Percentiles rank a stretch among this genome's conserved stretches.
Conservation (phyloP, 2,329 filamentous ascomycete species). For the Cytospora leucostoma region DNA sequence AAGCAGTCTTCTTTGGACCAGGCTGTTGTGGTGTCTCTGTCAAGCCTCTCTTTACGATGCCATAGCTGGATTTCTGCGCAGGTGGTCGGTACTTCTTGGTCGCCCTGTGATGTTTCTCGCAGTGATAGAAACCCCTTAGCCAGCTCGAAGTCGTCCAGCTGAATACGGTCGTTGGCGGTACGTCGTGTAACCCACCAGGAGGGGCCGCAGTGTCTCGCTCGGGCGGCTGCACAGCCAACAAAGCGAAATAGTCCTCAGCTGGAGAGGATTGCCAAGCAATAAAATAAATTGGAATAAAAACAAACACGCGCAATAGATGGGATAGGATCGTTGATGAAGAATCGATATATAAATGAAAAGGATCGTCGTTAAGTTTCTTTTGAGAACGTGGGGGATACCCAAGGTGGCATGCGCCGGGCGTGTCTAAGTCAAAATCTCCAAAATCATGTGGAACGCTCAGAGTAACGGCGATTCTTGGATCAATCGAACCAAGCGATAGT, state of each 20-base stretch:
- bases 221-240: background rate
- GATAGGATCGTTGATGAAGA: background rate
- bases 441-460: background rate
- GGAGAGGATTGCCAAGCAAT: background rate
- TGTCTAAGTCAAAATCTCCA: background rate
- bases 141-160: background rate
- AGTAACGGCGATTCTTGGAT: conserved; percentile 12
- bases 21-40: background rate
- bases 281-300: background rate
- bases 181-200: background rate
- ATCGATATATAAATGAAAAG: background rate
- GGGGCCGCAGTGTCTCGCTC: background rate
- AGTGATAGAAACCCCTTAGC: background rate
- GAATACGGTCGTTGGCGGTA: background rate
- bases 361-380: background rate
- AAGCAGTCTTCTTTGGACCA: background rate
- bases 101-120: background rate
- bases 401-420: background rate
- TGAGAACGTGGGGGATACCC: background rate
- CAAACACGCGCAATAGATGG: no score
- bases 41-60: conserved; percentile 2
- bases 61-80: background rate
- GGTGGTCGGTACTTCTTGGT: background rate
- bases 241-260: background rate
- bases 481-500: conserved; percentile 16